phyloP scores from a whole-genome alignment of 1,284 basidiomycete genomes.

The Puccinia novopanici region DNA sequence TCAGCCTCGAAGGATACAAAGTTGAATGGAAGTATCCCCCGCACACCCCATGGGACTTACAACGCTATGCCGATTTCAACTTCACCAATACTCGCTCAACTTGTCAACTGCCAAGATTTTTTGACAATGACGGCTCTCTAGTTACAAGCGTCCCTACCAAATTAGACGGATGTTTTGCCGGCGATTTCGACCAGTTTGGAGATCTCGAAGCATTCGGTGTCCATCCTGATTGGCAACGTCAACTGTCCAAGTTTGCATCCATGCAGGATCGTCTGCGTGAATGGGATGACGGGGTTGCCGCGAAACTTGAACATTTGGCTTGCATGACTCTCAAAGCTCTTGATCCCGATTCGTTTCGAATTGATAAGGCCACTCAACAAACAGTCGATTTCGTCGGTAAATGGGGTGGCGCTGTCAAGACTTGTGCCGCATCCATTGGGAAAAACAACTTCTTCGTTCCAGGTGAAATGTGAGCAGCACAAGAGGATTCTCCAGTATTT shows the following conservation, averaged over 20 bases:
- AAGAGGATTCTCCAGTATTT: neutral
- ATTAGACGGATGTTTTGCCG: conserved; percentile 70
- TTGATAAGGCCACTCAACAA: no score
- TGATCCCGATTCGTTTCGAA: no score
- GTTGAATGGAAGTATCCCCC: conserved; percentile 74
- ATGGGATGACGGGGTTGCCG: conserved; percentile 76
- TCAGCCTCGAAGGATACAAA: conserved; percentile 72
- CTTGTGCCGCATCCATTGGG: conserved; percentile 70
- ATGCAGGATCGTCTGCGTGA: conserved; percentile 89
- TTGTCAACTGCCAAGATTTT: no score
- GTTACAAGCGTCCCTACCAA: conserved; percentile 63
- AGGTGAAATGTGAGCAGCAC: conserved; percentile 68
- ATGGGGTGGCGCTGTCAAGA: conserved; percentile 73
- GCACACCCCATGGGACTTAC: no score
- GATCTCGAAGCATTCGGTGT: conserved; percentile 96
- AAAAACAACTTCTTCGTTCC: conserved; percentile 86
- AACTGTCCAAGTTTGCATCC: conserved; percentile 87
- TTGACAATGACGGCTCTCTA: conserved; percentile 71
- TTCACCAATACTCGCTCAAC: no score
- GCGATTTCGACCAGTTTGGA: conserved; percentile 88
- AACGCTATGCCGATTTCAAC: no score
- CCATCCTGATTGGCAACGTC: conserved; percentile 72
- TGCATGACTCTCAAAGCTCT: no score
- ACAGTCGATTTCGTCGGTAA: conserved; percentile 74
- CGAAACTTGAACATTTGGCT: conserved; percentile 72